Base-by-base conservation (phyloP, 1,139 yeast species). In the Lodderomyces metapsilosis region DNA sequence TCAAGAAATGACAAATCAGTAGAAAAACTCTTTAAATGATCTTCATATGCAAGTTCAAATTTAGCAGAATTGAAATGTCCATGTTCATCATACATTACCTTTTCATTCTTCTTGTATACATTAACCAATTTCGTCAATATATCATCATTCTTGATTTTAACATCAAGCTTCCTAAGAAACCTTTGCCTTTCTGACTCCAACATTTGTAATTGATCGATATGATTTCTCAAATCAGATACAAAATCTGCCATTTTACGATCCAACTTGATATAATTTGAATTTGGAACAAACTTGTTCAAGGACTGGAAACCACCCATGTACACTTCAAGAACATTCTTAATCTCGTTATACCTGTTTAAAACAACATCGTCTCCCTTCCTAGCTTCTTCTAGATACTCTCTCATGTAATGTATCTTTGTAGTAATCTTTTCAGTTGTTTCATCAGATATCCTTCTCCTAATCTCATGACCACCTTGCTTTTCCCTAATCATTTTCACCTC, bases 361-460 rank as follows among this genome's bases (percentile, higher is more conserved):
- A 85, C 74, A 3, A 69, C 57, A 2, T 60, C 61, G 57, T 89
- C 96, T 3, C 95, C 87, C 3, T 63, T 55, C 25, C 66, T 64
- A 1, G 95, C 95, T 47, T 81, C 80, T 2, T 54, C 52, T 15
- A 85, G 57, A 53, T 83, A 85, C 4, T 58, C 60, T 28, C 65
- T 65, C 59, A 82, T 66, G 23, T 70, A 71, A 4, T 58, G 54
- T 2, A 81, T 58, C 39, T 73, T 73, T 2, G 58, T 60, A 46
- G 64, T 53, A 3, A 76, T 60, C 0, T 61, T 63, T 3, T 53
- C 45, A 2, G 70, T 70, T 1, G 78, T 74, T 3, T 57, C 68
- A 9, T 56, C 51, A 1, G 83, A 71, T 3, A 10, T 11, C 4
- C 13, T 11, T 12, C 24, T 18, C 7, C 10, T 17, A n/a, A 20